Percentiles rank a stretch among this genome's conserved stretches.
These are phyloP conservation scores for Trichoderma asperellum DNA, from an alignment of 2,329 filamentous ascomycete species.

Conservation along the genomic window DNA sequence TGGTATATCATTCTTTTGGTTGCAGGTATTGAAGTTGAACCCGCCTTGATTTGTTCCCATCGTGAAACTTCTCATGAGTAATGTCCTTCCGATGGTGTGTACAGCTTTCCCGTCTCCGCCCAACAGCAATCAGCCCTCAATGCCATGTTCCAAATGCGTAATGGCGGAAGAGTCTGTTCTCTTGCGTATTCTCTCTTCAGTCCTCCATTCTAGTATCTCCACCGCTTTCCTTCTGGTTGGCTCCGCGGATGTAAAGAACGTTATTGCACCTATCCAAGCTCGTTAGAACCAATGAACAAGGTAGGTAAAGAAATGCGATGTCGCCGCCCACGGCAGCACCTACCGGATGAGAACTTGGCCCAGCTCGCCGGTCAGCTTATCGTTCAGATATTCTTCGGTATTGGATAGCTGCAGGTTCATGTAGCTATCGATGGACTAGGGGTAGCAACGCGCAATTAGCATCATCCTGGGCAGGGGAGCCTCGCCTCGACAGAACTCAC, in stretches of 20 bases:
- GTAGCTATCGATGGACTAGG: slow-evolving; percentile 83
- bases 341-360: slow-evolving; percentile 93
- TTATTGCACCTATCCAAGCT: slow-evolving; percentile 78
- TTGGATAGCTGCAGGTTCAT: slow-evolving; percentile 96
- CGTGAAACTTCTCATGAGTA: background rate
- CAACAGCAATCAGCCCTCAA: slow-evolving; percentile 20
- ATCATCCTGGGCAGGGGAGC: background rate
- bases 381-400: slow-evolving; percentile 90
- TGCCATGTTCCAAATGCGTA: background rate
- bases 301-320: background rate
- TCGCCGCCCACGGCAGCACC: background rate
- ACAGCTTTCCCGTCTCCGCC: background rate
- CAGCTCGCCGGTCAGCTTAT: slow-evolving; percentile 80
- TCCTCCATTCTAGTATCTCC: slow-evolving; percentile 64
- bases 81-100: slow-evolving; percentile 3
- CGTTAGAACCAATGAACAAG: background rate
- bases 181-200: slow-evolving; percentile 35
- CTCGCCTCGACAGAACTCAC: slow-evolving; percentile 6
- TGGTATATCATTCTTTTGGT: slow-evolving; percentile 5
- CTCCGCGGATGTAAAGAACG: slow-evolving; percentile 84
- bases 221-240: slow-evolving; percentile 52
- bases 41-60: background rate
- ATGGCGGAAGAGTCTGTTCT: background rate
- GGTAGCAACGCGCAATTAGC: slow-evolving; percentile 7
- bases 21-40: slow-evolving; percentile 1